Evolutionary conservation across 2,329 filamentous ascomycete species (phyloP).

Genomic region (Magnaporthales sp.): DNA sequence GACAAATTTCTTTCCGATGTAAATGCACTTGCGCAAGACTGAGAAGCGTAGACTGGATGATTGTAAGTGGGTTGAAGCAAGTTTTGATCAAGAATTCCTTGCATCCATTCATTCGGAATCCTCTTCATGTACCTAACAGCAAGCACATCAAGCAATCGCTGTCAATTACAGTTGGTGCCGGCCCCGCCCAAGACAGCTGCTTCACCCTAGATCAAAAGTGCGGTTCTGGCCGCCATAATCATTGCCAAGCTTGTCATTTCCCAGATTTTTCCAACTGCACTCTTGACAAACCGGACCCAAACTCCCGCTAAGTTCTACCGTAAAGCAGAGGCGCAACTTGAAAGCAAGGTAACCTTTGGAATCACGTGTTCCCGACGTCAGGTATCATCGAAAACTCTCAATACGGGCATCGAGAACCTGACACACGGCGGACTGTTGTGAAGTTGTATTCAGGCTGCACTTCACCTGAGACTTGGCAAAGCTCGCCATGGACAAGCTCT

Average conservation of each 20-base stretch:
- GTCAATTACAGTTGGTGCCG: neutral
- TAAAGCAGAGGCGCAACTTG: neutral
- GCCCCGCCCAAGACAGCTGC: neutral
- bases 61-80: neutral
- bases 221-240: neutral
- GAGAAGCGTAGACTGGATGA: neutral
- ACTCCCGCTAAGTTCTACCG: neutral
- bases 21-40: neutral
- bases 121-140: neutral
- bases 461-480: neutral
- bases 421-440: neutral
- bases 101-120: neutral
- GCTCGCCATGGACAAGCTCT: slow-evolving; percentile 58
- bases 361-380: neutral
- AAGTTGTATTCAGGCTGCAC: neutral
- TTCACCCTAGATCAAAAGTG: neutral
- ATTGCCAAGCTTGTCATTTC: neutral
- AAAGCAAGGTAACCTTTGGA: neutral
- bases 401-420: no score
- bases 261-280: neutral
- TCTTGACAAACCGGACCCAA: neutral
- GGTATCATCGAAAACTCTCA: neutral
- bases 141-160: neutral
- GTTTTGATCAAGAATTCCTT: neutral
- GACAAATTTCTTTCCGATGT: neutral